Base-by-base conservation (phyloP, 306 rosid genomes). In the Trichosanthes truncata region DNA sequence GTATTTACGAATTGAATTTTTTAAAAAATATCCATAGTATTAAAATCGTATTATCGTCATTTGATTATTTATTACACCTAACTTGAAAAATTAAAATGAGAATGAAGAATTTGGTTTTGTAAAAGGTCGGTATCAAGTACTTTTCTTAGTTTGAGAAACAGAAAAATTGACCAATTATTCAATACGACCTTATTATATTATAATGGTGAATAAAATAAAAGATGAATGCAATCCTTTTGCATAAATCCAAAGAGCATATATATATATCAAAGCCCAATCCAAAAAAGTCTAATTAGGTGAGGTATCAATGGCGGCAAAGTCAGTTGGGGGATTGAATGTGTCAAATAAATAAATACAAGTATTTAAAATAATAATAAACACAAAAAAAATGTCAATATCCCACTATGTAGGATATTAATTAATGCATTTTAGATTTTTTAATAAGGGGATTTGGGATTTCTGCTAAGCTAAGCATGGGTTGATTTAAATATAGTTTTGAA, bases 221-320 rank as follows among this genome's bases (percentile, higher is more conserved):
- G 2, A 8, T 8, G 33, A 9, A 41, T 68, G 18, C 15, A 66
- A 66, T 66, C 74, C 26, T 36, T 68, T 68, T 68, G 76, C 53
- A n/a, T 11, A 18, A 40, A 52, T 69, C 53, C 76, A 41, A 66
- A 21, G 33, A 69, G 76, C 75, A 40, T 68, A 21, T 11, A 41
- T 15, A 20, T 61, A 61, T 61, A 66, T 66, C 74, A 38, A 69
- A 23, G 36, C 45, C 76, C 56, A 45, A 71, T 71, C 26, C n/a
- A 23, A 45, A 21, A 43, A 41, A 68, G 75, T 41, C 77, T 25
- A 43, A 72, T 72, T 72, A 46, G 77, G 77, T 72, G 77, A 23
- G 77, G 77, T 43, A 72, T 72, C 40, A 72, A 72, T 72, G 57
- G 77, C 57, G 77, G 77, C 77, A 72, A 72, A 45, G 40, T 23